These are phyloP conservation scores for Rutstroemia sp. DNA, from an alignment of 2,329 filamentous ascomycete species.

Conservation along the genomic window DNA sequence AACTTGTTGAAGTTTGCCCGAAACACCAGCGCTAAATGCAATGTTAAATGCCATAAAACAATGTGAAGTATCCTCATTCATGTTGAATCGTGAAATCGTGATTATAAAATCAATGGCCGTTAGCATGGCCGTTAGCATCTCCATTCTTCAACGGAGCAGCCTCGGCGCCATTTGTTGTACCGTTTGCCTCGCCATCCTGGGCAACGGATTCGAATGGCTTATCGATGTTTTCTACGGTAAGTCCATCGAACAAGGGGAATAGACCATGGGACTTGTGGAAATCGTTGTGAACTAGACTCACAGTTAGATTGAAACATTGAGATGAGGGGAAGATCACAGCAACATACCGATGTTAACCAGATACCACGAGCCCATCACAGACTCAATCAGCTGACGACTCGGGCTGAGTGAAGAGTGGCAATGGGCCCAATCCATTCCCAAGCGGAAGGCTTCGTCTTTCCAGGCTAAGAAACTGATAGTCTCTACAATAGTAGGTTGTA, in stretches of 20 bases:
- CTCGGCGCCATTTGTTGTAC: slow-evolving; percentile 12
- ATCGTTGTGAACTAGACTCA: slow-evolving; percentile 77
- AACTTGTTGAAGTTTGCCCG: slow-evolving; percentile 31
- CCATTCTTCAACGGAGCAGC: slow-evolving; percentile 20
- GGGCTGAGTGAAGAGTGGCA: slow-evolving; percentile 74
- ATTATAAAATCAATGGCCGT: slow-evolving; percentile 8
- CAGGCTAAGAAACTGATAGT: slow-evolving; percentile 95
- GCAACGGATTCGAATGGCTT: slow-evolving; percentile 26
- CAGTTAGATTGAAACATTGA: slow-evolving; percentile 12
- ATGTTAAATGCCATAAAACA: slow-evolving; percentile 16
- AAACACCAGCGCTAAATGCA: slow-evolving; percentile 30
- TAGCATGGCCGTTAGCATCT: not conserved
- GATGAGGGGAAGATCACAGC: not conserved
- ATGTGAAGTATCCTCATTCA: slow-evolving; percentile 13
- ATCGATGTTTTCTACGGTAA: slow-evolving; percentile 61
- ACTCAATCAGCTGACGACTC: slow-evolving; percentile 71
- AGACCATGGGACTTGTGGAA: slow-evolving; percentile 81
- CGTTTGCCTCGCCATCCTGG: slow-evolving; percentile 13
- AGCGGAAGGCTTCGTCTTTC: slow-evolving; percentile 94
- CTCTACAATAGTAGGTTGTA: slow-evolving; percentile 99
- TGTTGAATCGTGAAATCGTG: slow-evolving; percentile 29
- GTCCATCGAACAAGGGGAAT: slow-evolving; percentile 76
- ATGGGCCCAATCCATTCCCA: slow-evolving; percentile 89
- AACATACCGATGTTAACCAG: slow-evolving; percentile 85
- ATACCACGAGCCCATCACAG: slow-evolving; percentile 85